These are phyloP conservation scores for Endothia cerciana DNA, from an alignment of 2,329 filamentous ascomycete genomes.

Conservation along the genomic window DNA sequence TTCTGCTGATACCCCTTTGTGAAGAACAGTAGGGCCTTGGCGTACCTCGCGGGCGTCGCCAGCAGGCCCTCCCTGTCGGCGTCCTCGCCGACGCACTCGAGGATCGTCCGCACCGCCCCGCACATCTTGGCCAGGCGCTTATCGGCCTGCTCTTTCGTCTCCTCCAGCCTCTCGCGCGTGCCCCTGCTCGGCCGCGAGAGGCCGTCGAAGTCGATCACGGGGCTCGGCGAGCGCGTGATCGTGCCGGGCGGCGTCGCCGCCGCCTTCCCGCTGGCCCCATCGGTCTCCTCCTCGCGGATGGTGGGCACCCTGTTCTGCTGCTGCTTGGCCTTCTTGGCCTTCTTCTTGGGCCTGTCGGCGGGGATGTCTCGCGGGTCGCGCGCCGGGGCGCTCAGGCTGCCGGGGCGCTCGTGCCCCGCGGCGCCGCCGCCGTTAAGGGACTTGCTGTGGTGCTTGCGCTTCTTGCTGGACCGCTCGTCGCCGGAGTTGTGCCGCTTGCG, in stretches of 20 bases:
- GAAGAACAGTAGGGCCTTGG: constrained; percentile 93
- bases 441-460: constrained; percentile 31
- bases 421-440: constrained; percentile 29
- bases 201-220: constrained; percentile 65
- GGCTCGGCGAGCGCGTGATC: constrained; percentile 52
- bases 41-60: constrained; percentile 81
- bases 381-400: constrained; percentile 64
- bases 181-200: constrained; percentile 64
- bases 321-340: constrained; percentile 19
- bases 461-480: constrained; percentile 29
- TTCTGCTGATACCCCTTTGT: constrained; percentile 98
- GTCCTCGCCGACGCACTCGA: constrained; percentile 72
- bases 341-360: constrained; percentile 43
- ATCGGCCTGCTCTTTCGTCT: constrained; percentile 54
- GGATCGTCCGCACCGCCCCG: constrained; percentile 66
- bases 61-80: constrained; percentile 67
- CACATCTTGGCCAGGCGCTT: constrained; percentile 61
- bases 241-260: constrained; percentile 30
- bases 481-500: constrained; percentile 22
- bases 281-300: constrained; percentile 29
- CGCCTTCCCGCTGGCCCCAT: constrained; percentile 27
- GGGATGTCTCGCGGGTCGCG: constrained; percentile 63
- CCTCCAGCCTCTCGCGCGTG: constrained; percentile 65
- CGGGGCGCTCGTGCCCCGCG: constrained; percentile 44
- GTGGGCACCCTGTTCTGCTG: constrained; percentile 16